phyloP scores from a whole-genome alignment of 176 grass and related monocot genomes.

The Eleusine coracana region DNA sequence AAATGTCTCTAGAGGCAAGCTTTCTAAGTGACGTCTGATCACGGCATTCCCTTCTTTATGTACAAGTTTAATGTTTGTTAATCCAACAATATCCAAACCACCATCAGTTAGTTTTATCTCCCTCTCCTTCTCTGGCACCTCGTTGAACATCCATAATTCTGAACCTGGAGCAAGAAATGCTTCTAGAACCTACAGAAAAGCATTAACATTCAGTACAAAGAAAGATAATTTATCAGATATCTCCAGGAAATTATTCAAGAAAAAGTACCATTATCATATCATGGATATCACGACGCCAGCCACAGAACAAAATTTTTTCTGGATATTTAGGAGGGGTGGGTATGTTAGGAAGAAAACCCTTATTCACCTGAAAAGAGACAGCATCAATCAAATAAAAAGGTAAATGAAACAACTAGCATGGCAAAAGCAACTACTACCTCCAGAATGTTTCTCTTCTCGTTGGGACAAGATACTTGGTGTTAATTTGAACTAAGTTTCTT shows the following conservation, averaged over 20 bases:
- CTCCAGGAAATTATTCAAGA: background rate
- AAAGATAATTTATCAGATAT: background rate
- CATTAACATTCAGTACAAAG: slow-evolving; percentile 17
- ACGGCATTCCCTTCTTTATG: slow-evolving; percentile 99
- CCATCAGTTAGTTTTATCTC: slow-evolving; percentile 86
- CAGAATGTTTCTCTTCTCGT: too few species aligned
- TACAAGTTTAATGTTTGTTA: slow-evolving; percentile 92
- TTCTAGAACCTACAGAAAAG: slow-evolving; percentile 76
- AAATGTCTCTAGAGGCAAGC: slow-evolving; percentile 93
- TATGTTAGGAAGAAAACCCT: slow-evolving; percentile 76
- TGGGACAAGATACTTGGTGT: too few species aligned
- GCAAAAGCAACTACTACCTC: background rate
- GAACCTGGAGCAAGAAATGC: slow-evolving; percentile 92
- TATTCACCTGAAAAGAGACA: slow-evolving; percentile 61
- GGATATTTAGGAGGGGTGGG: slow-evolving; percentile 84
- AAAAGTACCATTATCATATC: slow-evolving; percentile 99
- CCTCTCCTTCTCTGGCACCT: slow-evolving; percentile 93
- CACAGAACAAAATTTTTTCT: slow-evolving; percentile 98
- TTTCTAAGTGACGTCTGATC: slow-evolving; percentile 89
- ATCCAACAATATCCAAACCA: slow-evolving; percentile 76
- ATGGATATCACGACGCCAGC: slow-evolving; percentile 97
- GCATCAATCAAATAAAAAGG: slow-evolving; percentile 20
- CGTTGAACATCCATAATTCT: slow-evolving; percentile 99
- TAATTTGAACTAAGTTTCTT: too few species aligned
- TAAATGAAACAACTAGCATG: background rate